Evolutionary conservation across 2,329 filamentous ascomycete species (phyloP), one percentile per base, ranked within the genome.

Genomic region (Keithomyces neogunnii): DNA sequence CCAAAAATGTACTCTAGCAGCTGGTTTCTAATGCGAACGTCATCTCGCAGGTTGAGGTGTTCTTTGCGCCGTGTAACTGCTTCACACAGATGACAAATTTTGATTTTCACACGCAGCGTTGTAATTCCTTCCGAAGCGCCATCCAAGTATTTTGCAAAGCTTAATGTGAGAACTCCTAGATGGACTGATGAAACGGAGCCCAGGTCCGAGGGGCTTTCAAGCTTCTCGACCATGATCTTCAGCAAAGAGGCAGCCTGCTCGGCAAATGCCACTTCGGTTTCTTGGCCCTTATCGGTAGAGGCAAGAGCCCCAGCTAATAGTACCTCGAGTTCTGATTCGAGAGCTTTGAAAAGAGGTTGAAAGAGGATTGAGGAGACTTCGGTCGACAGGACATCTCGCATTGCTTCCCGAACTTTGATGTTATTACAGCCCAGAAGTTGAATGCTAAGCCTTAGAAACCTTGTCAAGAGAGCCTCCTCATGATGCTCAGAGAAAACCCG

Each of bases 1-100:
- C 80, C 75, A 55, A 85, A 85, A 36, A 86, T 80, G 52, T 82
- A 81, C 61, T 86, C 83, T 9, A 87, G 69, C 11, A 87, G 69
- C 59, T 86, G 82, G 56, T 87, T 87, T 49, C 84, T 72, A 58
- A 85, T 84, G 31, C 82, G 77, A 39, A 86, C 80, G 62, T 87
- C 84, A 57, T 87, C 82, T 48, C 84, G 75, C 9, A 87, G 68
- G 57, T 85, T 86, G 42, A 87, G 67, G 48, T 86, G 77, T 59
- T 87, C 83, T 59, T 85, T 86, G 56, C 82, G 77, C 63, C 77
- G 79, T 10, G 78, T 83, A 35, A 86, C 77, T 3, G 77, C 76
- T 57, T 86, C 84, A 53, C 78, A 84, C 6, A 87, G 66, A 57
- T 86, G 81, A 59, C 84, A 86, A 40, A 85, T 80, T 58, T 84